These are phyloP conservation scores for Stemphylium vesicarium DNA, from an alignment of 2,329 filamentous ascomycete species.

Conservation along the genomic window DNA sequence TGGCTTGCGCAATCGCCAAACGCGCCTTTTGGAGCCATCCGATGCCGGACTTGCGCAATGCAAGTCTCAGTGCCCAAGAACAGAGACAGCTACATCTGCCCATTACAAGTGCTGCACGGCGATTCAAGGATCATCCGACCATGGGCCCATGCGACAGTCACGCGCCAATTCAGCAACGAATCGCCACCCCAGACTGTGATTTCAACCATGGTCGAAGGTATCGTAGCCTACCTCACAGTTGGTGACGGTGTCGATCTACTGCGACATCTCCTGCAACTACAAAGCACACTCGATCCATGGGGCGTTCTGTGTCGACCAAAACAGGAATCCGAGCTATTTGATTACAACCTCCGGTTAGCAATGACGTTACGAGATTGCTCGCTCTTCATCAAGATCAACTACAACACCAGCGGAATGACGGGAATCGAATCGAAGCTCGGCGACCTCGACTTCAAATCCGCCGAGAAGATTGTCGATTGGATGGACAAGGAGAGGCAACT, in stretches of 20 bases:
- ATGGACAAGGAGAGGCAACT: slow-evolving; percentile 48
- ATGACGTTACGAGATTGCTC: slow-evolving; percentile 59
- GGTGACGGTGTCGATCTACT: slow-evolving; percentile 48
- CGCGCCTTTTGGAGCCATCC: slow-evolving; percentile 48
- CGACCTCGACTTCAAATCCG: slow-evolving; percentile 56
- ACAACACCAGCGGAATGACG: slow-evolving; percentile 2
- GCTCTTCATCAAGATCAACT: slow-evolving; percentile 48
- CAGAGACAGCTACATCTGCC: slow-evolving; percentile 45
- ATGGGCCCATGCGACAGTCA: slow-evolving; percentile 22
- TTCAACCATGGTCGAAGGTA: slow-evolving; percentile 14
- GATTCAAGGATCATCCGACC: slow-evolving; percentile 20
- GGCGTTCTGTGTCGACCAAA: slow-evolving; percentile 32
- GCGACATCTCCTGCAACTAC: slow-evolving; percentile 44
- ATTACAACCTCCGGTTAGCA: slow-evolving; percentile 41
- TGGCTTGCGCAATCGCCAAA: slow-evolving; percentile 57
- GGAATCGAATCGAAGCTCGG: slow-evolving; percentile 51
- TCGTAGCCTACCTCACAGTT: slow-evolving; percentile 32
- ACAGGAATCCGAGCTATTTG: slow-evolving; percentile 3
- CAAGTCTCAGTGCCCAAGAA: slow-evolving; percentile 42
- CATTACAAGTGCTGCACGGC: slow-evolving; percentile 49
- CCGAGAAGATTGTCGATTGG: slow-evolving; percentile 52
- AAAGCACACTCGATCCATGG: slow-evolving; percentile 47
- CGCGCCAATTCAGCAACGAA: slow-evolving; percentile 11
- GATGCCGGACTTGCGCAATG: slow-evolving; percentile 57
- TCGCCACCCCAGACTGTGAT: not conserved